Evolutionary conservation across 352 stramenopile genomes (phyloP), one percentile per base, ranked within the genome.

Genomic region (Blastocystis hominis): DNA sequence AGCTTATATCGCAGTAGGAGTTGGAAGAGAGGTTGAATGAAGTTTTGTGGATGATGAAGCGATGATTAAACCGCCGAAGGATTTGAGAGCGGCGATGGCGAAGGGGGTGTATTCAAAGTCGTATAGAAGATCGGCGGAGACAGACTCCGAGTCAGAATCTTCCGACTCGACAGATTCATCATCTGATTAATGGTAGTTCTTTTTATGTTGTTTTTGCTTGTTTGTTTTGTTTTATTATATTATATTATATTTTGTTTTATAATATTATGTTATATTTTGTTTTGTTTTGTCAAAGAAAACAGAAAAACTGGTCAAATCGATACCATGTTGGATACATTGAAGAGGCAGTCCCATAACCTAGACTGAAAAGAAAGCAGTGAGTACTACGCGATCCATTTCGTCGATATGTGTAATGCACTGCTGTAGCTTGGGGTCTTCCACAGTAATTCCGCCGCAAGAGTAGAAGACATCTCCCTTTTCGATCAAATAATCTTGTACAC

Each of bases 1-100:
- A 94, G 5, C 91, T 95, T 44, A 94, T 95, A 46, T 47, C 34
- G 13, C 17, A 30, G 69, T 79, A n/a, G n/a, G 3, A 17, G 20
- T 66, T 24, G 10, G 47, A 4, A 15, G 5, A 40, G 9, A 1
- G 10, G 6, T 79, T 13, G 4, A 61, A 62, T 50, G 56, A 34
- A 84, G 47, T 13, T 68, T 84, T 66, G 20, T 84, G 54, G 72
- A 80, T 15, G 70, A 84, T 24, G 70, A 80, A 0, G 70, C 62
- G n/a, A n/a, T 63, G 17, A 53, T 44, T 9, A 69, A 20, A 34
- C 54, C 47, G 30, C 72, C 9, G 40, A 53, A 84, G 36, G 72
- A 84, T 47, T 10, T 46, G 50, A 34, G 50, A 4, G 30, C n/a
- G 3, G 36, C 47, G 6, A 66, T 84, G 30, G 36, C 9, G 10